A percentile compares a stretch with the other conserved stretches of the same genome.
Evolutionary conservation across 345 rosid genomes (phyloP).

Genomic region (Atalantia buxifolia): DNA sequence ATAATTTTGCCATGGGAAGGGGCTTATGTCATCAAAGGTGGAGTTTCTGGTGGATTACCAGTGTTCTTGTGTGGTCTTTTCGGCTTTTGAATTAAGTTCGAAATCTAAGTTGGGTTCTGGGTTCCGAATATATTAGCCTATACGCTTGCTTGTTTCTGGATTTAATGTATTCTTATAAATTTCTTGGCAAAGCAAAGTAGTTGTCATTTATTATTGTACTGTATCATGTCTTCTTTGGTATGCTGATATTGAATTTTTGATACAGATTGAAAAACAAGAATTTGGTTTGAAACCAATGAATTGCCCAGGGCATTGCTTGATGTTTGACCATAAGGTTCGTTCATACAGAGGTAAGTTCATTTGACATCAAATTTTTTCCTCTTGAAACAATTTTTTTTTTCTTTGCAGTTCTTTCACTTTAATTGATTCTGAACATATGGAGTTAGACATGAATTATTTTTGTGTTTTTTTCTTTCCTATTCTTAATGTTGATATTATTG

Average conservation of each 20-base stretch:
- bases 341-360: slow-evolving; percentile 70
- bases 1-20: not conserved
- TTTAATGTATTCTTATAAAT: not conserved
- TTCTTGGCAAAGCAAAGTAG: not conserved
- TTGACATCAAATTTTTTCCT: not conserved
- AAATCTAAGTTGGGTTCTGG: not conserved
- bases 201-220: not conserved
- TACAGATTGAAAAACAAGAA: slow-evolving; percentile 90
- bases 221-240: not conserved
- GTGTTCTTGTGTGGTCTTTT: not conserved
- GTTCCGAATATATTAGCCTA: not conserved
- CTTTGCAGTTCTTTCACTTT: not conserved
- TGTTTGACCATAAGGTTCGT: slow-evolving; percentile 86
- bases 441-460: not conserved
- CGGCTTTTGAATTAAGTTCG: not conserved
- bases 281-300: slow-evolving; percentile 98
- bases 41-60: not conserved
- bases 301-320: slow-evolving; percentile 96
- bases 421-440: not conserved
- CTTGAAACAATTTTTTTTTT: not conserved
- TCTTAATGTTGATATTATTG: not conserved
- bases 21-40: not conserved
- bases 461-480: not conserved
- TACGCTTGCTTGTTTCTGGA: not conserved
- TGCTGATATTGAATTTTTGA: slow-evolving; percentile 14